Conservation (phyloP, 768 basidiomycete species). For the Leccinellum albellum region DNA sequence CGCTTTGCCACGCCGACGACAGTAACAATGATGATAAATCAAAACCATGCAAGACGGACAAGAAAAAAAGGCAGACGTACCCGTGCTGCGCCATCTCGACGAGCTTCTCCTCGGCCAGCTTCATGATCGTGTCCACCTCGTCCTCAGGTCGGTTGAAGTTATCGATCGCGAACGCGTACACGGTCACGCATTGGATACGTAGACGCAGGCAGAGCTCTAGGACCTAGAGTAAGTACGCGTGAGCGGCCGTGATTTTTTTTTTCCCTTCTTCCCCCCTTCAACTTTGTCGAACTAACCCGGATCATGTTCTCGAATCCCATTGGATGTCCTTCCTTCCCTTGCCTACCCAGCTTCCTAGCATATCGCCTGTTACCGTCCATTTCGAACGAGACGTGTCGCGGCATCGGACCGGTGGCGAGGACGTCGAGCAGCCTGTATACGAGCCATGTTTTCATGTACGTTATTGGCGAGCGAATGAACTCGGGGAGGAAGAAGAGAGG, state of each 20-base stretch:
- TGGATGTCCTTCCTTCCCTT: constrained; percentile 74
- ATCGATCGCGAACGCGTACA: constrained; percentile 98
- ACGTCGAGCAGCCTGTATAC: constrained; percentile 53
- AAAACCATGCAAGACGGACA: no score
- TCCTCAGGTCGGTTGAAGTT: constrained; percentile 87
- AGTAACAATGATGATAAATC: no score
- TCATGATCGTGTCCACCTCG: constrained; percentile 88
- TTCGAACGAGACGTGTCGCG: constrained; percentile 87
- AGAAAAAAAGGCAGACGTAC: constrained; percentile 41
- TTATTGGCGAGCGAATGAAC: constrained; percentile 9
- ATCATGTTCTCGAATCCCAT: constrained; percentile 80
- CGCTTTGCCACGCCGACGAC: constrained; percentile 41
- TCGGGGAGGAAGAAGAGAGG: background rate
- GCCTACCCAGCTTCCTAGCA: constrained; percentile 63
- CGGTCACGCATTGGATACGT: constrained; percentile 79
- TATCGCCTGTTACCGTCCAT: constrained; percentile 98
- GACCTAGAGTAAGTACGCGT: constrained; percentile 45
- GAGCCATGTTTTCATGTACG: constrained; percentile 22
- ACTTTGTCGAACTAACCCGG: constrained; percentile 55
- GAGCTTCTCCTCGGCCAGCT: constrained; percentile 43
- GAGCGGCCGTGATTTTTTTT: background rate
- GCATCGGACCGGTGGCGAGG: constrained; percentile 80
- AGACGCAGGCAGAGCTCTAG: constrained; percentile 82
- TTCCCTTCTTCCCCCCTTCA: no score
- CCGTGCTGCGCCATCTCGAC: constrained; percentile 76